Evolutionary conservation across 306 rosid species (phyloP), one percentile per base, ranked within the genome.

Genomic region (Rosa chinensis): DNA sequence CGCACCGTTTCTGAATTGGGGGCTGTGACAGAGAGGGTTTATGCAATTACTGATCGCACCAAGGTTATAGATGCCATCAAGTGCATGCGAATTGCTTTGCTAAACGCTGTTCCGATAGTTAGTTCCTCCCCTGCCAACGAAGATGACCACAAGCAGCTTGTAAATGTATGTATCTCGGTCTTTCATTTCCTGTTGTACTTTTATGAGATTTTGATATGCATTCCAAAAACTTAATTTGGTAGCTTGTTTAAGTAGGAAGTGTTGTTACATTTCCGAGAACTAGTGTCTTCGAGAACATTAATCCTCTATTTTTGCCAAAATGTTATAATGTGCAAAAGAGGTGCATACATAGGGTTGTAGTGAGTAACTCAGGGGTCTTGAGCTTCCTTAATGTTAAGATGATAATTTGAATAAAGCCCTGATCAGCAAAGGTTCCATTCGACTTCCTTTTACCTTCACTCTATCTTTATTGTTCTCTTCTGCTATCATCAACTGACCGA

Each of bases 71-170:
- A 95, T 67, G 96, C 97, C 71, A 89, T 93, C 1, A 92, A 80
- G 81, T 90, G 92, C 88, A 85, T 93, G 79, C 83, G 88, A 74
- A 76, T 88, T 3, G 86, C 92, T 9, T 79, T 87, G 89, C 52
- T 93, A 16, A 95, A 83, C 14, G 99, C 99, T 5, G 93, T 91
- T 71, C 96, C 98, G 17, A 91, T 95, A 18, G 90, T 95, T 70
- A 61, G 56, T 70, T 82, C 91, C 76, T 76, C 86, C 5, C 80
- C 82, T 49, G 23, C 49, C 39, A 50, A 66, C 8, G 84, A 84
- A 3, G 90, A 91, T 56, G 87, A 86, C 83, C 98, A 85, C 82
- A 78, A 64, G 13, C 95, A 88, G 70, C 97, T 84, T 58, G 76
- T 88, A 18, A 87, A 89, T 75, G 97, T 82, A 81, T 39, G 90